Evolutionary conservation across 2,329 filamentous ascomycete species (phyloP), one percentile per base, ranked within the genome.

Genomic region (Diplodia scrobiculata): DNA sequence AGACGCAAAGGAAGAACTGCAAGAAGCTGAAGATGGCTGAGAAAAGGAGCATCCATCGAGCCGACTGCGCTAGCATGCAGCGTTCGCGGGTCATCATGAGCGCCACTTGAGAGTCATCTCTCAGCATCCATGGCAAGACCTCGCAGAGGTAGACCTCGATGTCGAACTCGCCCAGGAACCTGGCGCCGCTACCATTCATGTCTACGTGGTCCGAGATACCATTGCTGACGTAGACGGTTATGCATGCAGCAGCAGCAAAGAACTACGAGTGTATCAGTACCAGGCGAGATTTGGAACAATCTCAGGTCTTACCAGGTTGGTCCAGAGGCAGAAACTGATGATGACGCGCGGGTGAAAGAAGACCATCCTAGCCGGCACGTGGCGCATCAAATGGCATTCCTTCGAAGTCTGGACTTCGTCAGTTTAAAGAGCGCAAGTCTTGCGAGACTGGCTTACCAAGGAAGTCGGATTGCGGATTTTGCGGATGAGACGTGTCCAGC

Each of bases 331-430:
- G 27, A 29, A 6, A n/a, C 41, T 36, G 45, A 62, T 62, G 45
- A 62, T 50, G 45, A 62, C 41, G n/a, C 58, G 58, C 1, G 58
- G 58, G 10, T 62, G 58, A 17, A 62, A 21, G 41, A 62, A 62
- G n/a, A 62, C 19, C 58, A 62, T 62, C n/a, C 32, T 62, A 2
- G 58, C 11, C 5, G 45, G 17, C 58, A 50, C 10, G 4, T n/a
- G 10, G 27, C 41, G 17, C 13, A 50, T 62, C 17, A 50, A 36
- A 10, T 14, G 13, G 11, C 2, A 11, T 5, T 32, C 38, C 13
- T 27, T 58, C 21, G 11, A 3, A 11, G 21, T 27, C 54, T 45
- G 9, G 17, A 10, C 7, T 45, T 45, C 21, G 54, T 58, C 54
- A 58, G 13, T 45, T 21, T 13, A 29, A 32, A 9, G 27, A 7